Evolutionary conservation across 164 flowering plant genomes (phyloP).

Genomic region (Dillenia turbinata): DNA sequence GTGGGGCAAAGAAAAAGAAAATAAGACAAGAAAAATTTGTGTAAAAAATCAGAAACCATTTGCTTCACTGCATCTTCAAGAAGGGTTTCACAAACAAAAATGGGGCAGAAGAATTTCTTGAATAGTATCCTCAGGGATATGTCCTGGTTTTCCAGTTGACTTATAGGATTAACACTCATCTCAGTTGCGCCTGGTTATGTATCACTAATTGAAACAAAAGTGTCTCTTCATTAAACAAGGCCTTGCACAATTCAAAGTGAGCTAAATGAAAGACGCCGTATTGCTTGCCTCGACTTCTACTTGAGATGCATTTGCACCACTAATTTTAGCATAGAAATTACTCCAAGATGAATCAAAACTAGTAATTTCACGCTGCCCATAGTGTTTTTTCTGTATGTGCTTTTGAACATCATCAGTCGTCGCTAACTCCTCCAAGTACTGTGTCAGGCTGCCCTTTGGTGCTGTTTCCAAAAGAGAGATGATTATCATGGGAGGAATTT

Average conservation of each 20-base stretch:
- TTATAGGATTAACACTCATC: neutral
- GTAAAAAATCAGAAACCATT: too few relatives aligned
- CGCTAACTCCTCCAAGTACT: conserved; percentile 43
- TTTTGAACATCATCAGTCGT: conserved; percentile 43
- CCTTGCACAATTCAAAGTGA: neutral
- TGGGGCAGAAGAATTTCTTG: too few relatives aligned
- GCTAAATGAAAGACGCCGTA: neutral
- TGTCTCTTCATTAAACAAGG: neutral
- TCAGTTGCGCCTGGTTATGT: neutral
- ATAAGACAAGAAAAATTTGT: too few relatives aligned
- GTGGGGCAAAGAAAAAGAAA: too few relatives aligned
- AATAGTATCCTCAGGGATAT: too few relatives aligned
- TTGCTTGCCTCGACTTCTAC: neutral
- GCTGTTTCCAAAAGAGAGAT: conserved; percentile 25
- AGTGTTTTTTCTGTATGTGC: conserved; percentile 44
- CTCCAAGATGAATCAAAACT: conserved; percentile 34
- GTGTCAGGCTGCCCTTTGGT: conserved; percentile 47
- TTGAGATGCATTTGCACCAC: neutral
- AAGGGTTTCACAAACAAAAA: too few relatives aligned
- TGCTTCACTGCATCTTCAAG: too few relatives aligned
- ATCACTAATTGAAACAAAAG: neutral
- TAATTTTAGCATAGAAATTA: conserved; percentile 38
- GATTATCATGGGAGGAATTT: neutral
- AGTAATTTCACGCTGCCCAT: conserved; percentile 53
- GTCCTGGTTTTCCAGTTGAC: too few relatives aligned